Base-by-base conservation (phyloP, 805 yeast genomes). In the Yarrowia yakushimensis region DNA sequence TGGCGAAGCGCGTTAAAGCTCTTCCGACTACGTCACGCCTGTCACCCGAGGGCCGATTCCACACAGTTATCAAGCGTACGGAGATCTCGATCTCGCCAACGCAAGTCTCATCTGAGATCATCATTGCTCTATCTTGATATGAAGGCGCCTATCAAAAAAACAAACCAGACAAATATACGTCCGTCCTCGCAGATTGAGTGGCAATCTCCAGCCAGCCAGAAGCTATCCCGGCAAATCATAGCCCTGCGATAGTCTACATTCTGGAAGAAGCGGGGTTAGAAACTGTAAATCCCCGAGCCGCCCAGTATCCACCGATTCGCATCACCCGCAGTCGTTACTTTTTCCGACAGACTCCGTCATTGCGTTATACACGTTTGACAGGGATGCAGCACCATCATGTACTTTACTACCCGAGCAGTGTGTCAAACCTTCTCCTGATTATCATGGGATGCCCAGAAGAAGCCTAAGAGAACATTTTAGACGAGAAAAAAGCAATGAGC, bases 41-140 rank as follows among this genome's bases (percentile, higher is more conserved):
- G 25, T 27, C 17, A 5, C 13, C 36, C 28, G 28, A 22, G 52
- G 13, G 13, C 52, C 52, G 52, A 45, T 28, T 45, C 52, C 52
- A 45, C 52, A 45, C 52, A 45, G 30, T 23, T 45, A 36, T 30
- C 36, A 45, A 45, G 36, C 52, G 52, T 8, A 20, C 36, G 13
- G 52, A 45, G 52, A 45, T 30, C 52, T 20, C 34, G n/a, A 27
- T 27, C 50, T 41, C 12, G n/a, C n/a, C n/a, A n/a, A 23, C 48
- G 8, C 36, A 30, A 12, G 30, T n/a, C 28, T 30, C 36, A 27
- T 27, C 31, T 17, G 18, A 43, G 50, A 42, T 45, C 25, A 28
- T 18, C 36, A 12, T 36, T 36, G 41, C 41, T 36, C 12, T 18
- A 36, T 36, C 22, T 4, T 10, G n/a, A n/a, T n/a, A n/a, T n/a